Conservation (phyloP, 139 green algal species). For the Chlorella vulgaris region DNA sequence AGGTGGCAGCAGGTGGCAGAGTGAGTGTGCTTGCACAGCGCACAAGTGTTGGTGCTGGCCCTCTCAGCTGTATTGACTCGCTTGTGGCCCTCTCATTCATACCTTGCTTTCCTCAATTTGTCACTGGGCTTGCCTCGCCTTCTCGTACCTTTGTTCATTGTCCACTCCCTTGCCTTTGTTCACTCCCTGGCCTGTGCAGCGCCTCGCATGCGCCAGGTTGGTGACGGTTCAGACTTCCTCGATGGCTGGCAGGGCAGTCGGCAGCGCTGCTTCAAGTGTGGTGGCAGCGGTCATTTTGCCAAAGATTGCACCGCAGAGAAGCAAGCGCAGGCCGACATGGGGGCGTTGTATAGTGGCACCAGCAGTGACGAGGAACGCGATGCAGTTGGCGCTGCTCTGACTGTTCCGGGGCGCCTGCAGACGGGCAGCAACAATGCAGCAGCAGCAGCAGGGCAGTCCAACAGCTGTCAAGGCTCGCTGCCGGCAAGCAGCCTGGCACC, state of each 20-base stretch:
- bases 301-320: slow-evolving; percentile 38
- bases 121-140: too few species aligned
- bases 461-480: not conserved
- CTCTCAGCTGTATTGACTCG: not conserved
- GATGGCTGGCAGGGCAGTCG: slow-evolving; percentile 49
- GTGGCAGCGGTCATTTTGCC: slow-evolving; percentile 55
- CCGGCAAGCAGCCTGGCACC: slow-evolving; percentile 4
- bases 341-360: slow-evolving; percentile 16
- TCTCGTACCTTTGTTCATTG: too few species aligned
- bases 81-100: not conserved
- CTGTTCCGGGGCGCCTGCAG: not conserved
- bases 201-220: slow-evolving; percentile 45
- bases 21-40: not conserved
- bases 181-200: not conserved
- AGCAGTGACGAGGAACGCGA: slow-evolving; percentile 26
- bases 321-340: slow-evolving; percentile 18
- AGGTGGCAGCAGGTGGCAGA: slow-evolving; percentile 17
- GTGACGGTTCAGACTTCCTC: slow-evolving; percentile 55
- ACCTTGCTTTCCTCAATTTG: not conserved
- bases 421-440: not conserved
- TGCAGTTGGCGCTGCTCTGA: too few species aligned
- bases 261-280: slow-evolving; percentile 60
- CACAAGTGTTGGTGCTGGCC: not conserved
- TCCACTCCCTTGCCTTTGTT: too few species aligned
- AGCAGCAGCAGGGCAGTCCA: not conserved